These are phyloP conservation scores for Metschnikowia hibisci DNA, from an alignment of 805 yeast genomes.

Conservation along the genomic window DNA sequence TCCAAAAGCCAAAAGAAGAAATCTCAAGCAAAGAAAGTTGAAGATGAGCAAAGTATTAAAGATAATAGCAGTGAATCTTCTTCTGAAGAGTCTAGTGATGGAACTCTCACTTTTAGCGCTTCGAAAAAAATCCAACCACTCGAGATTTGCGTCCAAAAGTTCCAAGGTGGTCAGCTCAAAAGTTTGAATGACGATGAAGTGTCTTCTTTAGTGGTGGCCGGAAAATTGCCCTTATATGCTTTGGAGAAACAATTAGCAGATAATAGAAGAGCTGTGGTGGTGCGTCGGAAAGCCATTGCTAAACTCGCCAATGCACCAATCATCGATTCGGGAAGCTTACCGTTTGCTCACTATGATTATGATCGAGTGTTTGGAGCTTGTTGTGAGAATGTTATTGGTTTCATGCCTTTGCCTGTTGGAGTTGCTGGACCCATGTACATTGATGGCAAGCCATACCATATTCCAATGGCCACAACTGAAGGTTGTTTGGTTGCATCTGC, in stretches of 20 bases:
- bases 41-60: neutral
- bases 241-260: slow-evolving; percentile 88
- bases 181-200: slow-evolving; percentile 71
- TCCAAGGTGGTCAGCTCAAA: slow-evolving; percentile 70
- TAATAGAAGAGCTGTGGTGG: slow-evolving; percentile 85
- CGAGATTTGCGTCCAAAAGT: slow-evolving; percentile 57
- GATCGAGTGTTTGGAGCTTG: slow-evolving; percentile 98
- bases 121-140: slow-evolving; percentile 39
- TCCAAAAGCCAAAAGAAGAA: neutral
- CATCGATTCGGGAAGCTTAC: slow-evolving; percentile 65
- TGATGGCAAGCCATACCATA: slow-evolving; percentile 82
- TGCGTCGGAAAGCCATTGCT: slow-evolving; percentile 92
- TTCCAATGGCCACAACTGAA: slow-evolving; percentile 99
- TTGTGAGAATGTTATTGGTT: slow-evolving; percentile 98
- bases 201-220: slow-evolving; percentile 60
- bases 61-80: slow-evolving; percentile 2
- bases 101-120: slow-evolving; percentile 21
- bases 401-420: slow-evolving; percentile 94
- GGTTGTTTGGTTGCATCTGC: slow-evolving; percentile 98
- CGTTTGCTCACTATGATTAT: slow-evolving; percentile 81
- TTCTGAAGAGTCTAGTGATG: slow-evolving; percentile 14
- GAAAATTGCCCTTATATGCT: slow-evolving; percentile 88
- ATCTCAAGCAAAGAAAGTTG: neutral
- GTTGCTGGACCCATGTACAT: slow-evolving; percentile 94
- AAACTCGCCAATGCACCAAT: slow-evolving; percentile 77